Evolutionary conservation across 805 yeast genomes (phyloP).

Genomic region (Ogataea allantospora): DNA sequence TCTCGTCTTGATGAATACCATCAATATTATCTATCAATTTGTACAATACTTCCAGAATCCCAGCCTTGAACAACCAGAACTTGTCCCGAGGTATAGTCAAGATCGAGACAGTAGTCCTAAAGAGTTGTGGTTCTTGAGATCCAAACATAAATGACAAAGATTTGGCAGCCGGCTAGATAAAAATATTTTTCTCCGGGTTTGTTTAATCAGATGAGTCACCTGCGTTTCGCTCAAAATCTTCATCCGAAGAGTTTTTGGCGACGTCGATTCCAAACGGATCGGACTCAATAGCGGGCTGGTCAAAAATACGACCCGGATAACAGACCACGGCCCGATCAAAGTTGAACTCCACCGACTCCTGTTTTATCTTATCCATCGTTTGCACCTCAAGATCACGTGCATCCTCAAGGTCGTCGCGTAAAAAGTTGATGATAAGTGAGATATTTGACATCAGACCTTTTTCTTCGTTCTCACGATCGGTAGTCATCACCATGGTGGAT

Average conservation of each 20-base stretch:
- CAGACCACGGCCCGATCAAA: constrained; percentile 20
- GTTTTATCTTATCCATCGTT: constrained; percentile 41
- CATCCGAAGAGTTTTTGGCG: constrained; percentile 7
- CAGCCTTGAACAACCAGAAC: constrained; percentile 53
- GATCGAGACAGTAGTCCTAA: constrained; percentile 44
- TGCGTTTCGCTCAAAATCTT: constrained; percentile 2
- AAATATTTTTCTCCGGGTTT: constrained; percentile 1
- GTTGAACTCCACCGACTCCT: constrained; percentile 31
- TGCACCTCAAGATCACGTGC: constrained; percentile 58
- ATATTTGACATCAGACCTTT: constrained; percentile 46
- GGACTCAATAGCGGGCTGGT: neutral
- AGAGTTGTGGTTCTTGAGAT: constrained; percentile 42
- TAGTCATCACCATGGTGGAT: constrained; percentile 39
- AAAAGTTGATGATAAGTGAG: constrained; percentile 54
- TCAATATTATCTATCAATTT: constrained; percentile 33
- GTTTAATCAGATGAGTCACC: constrained; percentile 4
- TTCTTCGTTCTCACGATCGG: constrained; percentile 23
- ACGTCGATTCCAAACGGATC: constrained; percentile 12
- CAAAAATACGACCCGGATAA: constrained; percentile 23
- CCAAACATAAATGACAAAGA: too few species aligned
- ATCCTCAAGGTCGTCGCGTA: constrained; percentile 68
- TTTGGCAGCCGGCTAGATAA: neutral
- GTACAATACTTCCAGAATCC: constrained; percentile 48
- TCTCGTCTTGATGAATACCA: constrained; percentile 17
- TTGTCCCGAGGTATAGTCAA: constrained; percentile 52